A percentile compares a stretch with the other conserved stretches of the same genome.
Evolutionary conservation across 768 basidiomycete species (phyloP).

Genomic region (Lactarius akahatsu): DNA sequence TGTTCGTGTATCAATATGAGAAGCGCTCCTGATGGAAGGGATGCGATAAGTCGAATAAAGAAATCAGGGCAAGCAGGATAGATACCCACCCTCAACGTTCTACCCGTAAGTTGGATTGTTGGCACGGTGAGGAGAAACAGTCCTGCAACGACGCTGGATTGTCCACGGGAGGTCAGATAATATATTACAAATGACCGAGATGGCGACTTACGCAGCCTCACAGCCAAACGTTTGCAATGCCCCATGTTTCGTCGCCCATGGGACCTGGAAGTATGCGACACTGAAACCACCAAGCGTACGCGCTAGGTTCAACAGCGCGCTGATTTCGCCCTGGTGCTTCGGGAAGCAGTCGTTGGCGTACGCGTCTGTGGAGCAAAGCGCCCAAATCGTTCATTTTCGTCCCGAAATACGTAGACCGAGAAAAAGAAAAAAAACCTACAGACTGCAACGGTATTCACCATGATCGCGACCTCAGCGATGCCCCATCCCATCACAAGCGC

Average conservation of each 20-base stretch:
- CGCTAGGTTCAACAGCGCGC: slow-evolving; percentile 57
- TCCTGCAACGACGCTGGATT: slow-evolving; percentile 46
- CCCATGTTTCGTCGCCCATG: slow-evolving; percentile 60
- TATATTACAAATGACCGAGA: neutral
- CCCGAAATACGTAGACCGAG: slow-evolving; percentile 17
- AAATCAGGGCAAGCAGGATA: neutral
- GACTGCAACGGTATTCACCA: slow-evolving; percentile 63
- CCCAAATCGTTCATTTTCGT: too few relatives aligned
- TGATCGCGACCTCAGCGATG: slow-evolving; percentile 52
- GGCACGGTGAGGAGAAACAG: slow-evolving; percentile 55
- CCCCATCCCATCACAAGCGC: slow-evolving; percentile 69
- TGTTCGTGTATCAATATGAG: slow-evolving; percentile 2
- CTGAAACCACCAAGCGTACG: slow-evolving; percentile 59
- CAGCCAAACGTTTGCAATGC: slow-evolving; percentile 61
- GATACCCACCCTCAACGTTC: slow-evolving; percentile 44
- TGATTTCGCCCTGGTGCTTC: slow-evolving; percentile 56
- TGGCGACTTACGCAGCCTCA: slow-evolving; percentile 54
- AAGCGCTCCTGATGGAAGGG: slow-evolving; percentile 14
- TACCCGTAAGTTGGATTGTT: slow-evolving; percentile 50
- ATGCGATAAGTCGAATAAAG: neutral
- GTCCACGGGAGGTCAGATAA: neutral
- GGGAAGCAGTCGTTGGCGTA: slow-evolving; percentile 54
- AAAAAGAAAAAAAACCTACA: slow-evolving; percentile 42
- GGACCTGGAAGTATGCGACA: slow-evolving; percentile 66
- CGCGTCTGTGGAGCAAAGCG: slow-evolving; percentile 37